Base-by-base conservation (phyloP, 352 stramenopile genomes). In the Phytophthora capsici region DNA sequence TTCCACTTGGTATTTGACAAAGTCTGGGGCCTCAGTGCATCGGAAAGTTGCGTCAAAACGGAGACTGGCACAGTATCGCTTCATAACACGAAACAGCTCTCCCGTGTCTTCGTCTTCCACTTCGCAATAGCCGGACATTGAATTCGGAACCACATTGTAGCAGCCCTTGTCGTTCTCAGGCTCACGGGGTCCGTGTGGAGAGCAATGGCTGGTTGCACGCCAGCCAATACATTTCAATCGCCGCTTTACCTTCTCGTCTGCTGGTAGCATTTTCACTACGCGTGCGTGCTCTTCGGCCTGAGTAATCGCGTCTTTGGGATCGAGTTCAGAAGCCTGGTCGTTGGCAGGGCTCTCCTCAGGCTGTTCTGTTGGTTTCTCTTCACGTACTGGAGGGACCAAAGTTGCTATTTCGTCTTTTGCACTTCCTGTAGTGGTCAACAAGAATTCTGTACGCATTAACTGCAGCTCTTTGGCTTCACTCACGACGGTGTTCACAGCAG, bases 21-120 rank as follows among this genome's bases (percentile, higher is more conserved):
- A 78, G 26, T 78, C 62, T 17, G 69, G 49, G 6, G 73, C 71
- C 32, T 82, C 67, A 34, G 70, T 63, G 43, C 77, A 85, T 3
- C 60, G 75, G 48, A 85, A 83, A 48, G 32, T 65, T n/a, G 69
- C 59, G 26, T 77, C 59, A 20, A 57, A 66, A 8, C 37, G 60
- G 2, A 85, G 17, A 14, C 67, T 73, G 4, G 41, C 25, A 62
- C 78, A 87, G 38, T 64, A 65, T 0, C 44, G 50, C 36, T 66
- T 60, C 66, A 85, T 69, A 6, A 80, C 57, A 34, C 63, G 68
- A 26, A 78, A 59, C 5, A 69, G 62, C 25, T 69, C 54, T 2
- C 77, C 77, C 0, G 66, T 66, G 7, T 66, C 53, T 28, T 67
- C 46, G 45, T 82, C 63, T 17, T 70, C 34, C 10, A 71, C 47